Percentiles rank a stretch among this genome's conserved stretches.
Evolutionary conservation across 768 basidiomycete genomes (phyloP).

Genomic region (Dendrothele bispora): DNA sequence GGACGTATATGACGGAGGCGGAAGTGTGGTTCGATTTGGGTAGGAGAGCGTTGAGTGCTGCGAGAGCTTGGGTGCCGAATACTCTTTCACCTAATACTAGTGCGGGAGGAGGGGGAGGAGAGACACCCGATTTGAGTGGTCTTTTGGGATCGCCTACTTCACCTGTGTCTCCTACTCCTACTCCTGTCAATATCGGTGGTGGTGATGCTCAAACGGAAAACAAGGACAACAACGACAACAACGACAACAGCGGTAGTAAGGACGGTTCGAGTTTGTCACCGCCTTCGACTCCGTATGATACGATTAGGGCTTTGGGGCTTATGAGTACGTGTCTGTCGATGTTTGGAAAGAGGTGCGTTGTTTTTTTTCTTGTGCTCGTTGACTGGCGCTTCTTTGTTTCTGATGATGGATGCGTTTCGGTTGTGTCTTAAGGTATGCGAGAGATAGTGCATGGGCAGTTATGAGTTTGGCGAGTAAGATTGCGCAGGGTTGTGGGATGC

Average conservation of each 20-base stretch:
- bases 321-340: constrained; percentile 56
- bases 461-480: constrained; percentile 60
- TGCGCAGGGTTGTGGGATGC: constrained; percentile 46
- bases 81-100: too few species aligned
- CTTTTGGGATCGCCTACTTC: too few species aligned
- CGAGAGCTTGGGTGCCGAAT: too few species aligned
- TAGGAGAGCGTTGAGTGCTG: constrained; percentile 51
- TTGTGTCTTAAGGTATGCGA: constrained; percentile 34
- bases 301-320: constrained; percentile 59
- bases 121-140: too few species aligned
- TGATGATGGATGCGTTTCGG: not conserved
- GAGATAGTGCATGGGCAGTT: constrained; percentile 50
- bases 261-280: too few species aligned
- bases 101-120: too few species aligned
- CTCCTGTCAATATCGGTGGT: too few species aligned
- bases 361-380: not conserved
- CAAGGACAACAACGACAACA: not conserved
- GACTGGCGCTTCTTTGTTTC: too few species aligned
- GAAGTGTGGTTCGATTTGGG: constrained; percentile 61
- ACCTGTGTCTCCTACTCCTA: too few species aligned
- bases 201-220: too few species aligned
- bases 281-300: constrained; percentile 21
- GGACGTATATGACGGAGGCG: constrained; percentile 58
- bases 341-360: constrained; percentile 42
- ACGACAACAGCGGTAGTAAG: too few species aligned